These are phyloP conservation scores for Starmerella powellii DNA, from an alignment of 805 yeast genomes.

Conservation along the genomic window DNA sequence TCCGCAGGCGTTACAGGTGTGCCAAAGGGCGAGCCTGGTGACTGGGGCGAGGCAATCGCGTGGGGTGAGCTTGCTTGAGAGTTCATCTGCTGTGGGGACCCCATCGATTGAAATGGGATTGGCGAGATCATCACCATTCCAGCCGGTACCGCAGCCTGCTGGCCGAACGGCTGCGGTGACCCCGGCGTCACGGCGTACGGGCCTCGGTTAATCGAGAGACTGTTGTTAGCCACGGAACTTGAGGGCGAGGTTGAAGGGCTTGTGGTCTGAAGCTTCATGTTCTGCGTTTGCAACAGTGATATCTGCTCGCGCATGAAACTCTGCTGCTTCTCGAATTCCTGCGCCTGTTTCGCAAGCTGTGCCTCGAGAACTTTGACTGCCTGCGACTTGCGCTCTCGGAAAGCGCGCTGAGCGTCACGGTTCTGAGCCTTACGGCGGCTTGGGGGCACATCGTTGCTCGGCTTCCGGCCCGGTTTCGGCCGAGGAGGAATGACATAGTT, in stretches of 20 bases:
- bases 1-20: conserved; percentile 22
- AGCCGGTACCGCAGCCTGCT: no score
- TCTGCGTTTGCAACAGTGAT: conserved; percentile 52
- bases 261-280: conserved; percentile 22
- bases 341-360: conserved; percentile 88
- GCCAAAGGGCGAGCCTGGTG: conserved; percentile 15
- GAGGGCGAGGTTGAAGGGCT: no score
- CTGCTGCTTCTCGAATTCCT: conserved; percentile 59
- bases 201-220: no score
- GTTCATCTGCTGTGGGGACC: no score
- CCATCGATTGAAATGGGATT: no score
- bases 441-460: conserved; percentile 66
- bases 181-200: no score
- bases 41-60: conserved; percentile 2
- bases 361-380: conserved; percentile 48
- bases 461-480: conserved; percentile 53
- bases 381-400: conserved; percentile 71
- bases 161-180: no score
- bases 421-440: conserved; percentile 43
- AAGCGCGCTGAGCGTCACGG: conserved; percentile 67
- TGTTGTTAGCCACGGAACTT: no score
- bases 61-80: background rate
- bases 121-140: no score
- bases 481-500: conserved; percentile 79
- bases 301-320: conserved; percentile 62